Conservation (phyloP, 352 stramenopile genomes). For the Pythium insidiosum region DNA sequence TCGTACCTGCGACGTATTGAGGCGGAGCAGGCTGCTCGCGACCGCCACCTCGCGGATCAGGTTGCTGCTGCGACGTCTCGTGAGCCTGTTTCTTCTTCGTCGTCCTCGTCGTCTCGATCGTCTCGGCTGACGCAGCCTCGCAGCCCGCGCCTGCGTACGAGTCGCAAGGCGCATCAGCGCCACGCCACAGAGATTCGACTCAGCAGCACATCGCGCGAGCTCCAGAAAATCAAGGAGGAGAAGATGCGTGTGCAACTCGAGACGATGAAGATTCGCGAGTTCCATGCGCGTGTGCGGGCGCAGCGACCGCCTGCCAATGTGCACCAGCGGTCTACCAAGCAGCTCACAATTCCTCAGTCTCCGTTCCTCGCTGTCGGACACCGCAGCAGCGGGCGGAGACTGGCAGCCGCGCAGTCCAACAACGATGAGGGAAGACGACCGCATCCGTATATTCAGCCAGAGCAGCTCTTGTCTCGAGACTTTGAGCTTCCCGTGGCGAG, state of each 20-base stretch:
- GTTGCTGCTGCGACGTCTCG: background rate
- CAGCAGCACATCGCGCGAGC: slow-evolving; percentile 70
- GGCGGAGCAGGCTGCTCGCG: slow-evolving; percentile 47
- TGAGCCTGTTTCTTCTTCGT: background rate
- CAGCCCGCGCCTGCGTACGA: slow-evolving; percentile 43
- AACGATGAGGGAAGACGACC: background rate
- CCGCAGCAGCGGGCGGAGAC: slow-evolving; percentile 16
- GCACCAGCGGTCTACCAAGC: slow-evolving; percentile 69
- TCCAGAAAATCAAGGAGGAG: slow-evolving; percentile 75
- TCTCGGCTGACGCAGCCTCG: slow-evolving; percentile 36
- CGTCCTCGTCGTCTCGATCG: background rate
- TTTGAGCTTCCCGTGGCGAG: slow-evolving; percentile 11
- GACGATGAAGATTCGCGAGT: slow-evolving; percentile 68
- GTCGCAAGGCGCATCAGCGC: slow-evolving; percentile 18
- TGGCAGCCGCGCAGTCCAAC: slow-evolving; percentile 1
- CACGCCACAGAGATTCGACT: slow-evolving; percentile 41
- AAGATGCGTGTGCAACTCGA: slow-evolving; percentile 55
- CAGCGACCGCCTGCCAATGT: slow-evolving; percentile 59
- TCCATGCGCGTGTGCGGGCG: slow-evolving; percentile 62
- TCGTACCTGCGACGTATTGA: slow-evolving; percentile 50
- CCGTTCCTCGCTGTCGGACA: slow-evolving; percentile 55
- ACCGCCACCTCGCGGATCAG: slow-evolving; percentile 32
- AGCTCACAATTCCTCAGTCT: slow-evolving; percentile 71
- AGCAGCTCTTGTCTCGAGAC: slow-evolving; percentile 21
- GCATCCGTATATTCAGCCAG: slow-evolving; percentile 14